These are phyloP conservation scores for Plenodomus tracheiphilus DNA, from an alignment of 2,329 filamentous ascomycete genomes.

Conservation along the genomic window DNA sequence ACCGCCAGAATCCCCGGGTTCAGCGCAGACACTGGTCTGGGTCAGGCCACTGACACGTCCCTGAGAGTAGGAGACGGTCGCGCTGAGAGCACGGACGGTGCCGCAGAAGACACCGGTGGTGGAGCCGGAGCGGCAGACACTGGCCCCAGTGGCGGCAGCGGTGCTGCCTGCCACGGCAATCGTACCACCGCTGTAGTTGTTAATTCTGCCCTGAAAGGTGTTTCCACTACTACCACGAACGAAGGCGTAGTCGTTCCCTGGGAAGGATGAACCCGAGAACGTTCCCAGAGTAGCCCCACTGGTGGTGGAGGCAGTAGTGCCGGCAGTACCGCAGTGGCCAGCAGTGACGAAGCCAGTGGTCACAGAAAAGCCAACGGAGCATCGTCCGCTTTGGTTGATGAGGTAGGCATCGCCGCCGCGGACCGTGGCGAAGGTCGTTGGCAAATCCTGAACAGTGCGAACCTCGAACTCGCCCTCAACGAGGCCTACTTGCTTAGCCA, in stretches of 20 bases:
- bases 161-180: slow-evolving; percentile 47
- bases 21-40: slow-evolving; percentile 47
- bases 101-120: slow-evolving; percentile 49
- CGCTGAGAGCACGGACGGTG: slow-evolving; percentile 40
- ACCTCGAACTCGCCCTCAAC: slow-evolving; percentile 45
- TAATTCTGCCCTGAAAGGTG: slow-evolving; percentile 31
- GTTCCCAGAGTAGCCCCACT: slow-evolving; percentile 39
- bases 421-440: slow-evolving; percentile 43
- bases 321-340: slow-evolving; percentile 46
- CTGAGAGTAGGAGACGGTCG: slow-evolving; percentile 46
- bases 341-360: slow-evolving; percentile 48
- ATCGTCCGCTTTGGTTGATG: slow-evolving; percentile 39
- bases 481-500: slow-evolving; percentile 47
- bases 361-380: slow-evolving; percentile 49
- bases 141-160: slow-evolving; percentile 39
- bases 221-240: slow-evolving; percentile 42
- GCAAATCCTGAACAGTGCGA: slow-evolving; percentile 37
- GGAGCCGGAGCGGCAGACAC: slow-evolving; percentile 50
- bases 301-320: slow-evolving; percentile 38
- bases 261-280: slow-evolving; percentile 47
- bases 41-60: slow-evolving; percentile 48
- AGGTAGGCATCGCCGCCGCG: slow-evolving; percentile 46
- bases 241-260: slow-evolving; percentile 47
- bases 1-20: slow-evolving; percentile 50
- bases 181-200: slow-evolving; percentile 41